Base-by-base conservation (phyloP, 345 rosid genomes). In the Leavenworthia alabamica region DNA sequence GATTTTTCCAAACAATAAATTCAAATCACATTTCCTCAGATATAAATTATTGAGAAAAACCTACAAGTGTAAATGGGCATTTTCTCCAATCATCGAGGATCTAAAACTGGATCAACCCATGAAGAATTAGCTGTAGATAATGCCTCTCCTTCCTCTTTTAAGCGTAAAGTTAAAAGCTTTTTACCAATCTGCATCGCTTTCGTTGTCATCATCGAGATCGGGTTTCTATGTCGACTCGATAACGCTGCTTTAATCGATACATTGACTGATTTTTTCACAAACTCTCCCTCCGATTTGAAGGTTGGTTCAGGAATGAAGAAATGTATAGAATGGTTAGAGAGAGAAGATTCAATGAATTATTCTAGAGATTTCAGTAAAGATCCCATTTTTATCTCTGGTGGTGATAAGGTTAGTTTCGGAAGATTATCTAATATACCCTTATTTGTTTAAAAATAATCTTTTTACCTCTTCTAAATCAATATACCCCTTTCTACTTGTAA, bases 251-350 rank as follows among this genome's bases (percentile, higher is more conserved):
- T 81, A 50, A 62, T 86, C 46, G 84, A 83, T 74, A 74, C 89
- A 0, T 75, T 81, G 78, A 82, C 88, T 20, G 81, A 71, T 19
- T 69, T 80, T 45, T 68, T 86, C 68, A 15, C 68, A 20, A 66
- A 50, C 29, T 61, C 80, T 2, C 31, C 22, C 19, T n/a, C n/a
- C n/a, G n/a, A n/a, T n/a, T n/a, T n/a, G n/a, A n/a, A n/a, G n/a
- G n/a, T n/a, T n/a, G 19, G 9, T 43, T 64, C 14, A 54, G 75
- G 39, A 10, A n/a, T 45, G 26, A 80, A 77, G 60, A 86, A 74
- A 41, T 92, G 96, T 36, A 82, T 82, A 65, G 79, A 82, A 73
- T 86, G 89, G 92, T 68, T 92, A 72, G 85, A 84, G 79, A 84
- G 75, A 57, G 85, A 72, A 68, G 98, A 89, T 53, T 72, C 80